These are phyloP conservation scores for Albugo laibachii DNA, from an alignment of 352 stramenopile species.

Conservation along the genomic window DNA sequence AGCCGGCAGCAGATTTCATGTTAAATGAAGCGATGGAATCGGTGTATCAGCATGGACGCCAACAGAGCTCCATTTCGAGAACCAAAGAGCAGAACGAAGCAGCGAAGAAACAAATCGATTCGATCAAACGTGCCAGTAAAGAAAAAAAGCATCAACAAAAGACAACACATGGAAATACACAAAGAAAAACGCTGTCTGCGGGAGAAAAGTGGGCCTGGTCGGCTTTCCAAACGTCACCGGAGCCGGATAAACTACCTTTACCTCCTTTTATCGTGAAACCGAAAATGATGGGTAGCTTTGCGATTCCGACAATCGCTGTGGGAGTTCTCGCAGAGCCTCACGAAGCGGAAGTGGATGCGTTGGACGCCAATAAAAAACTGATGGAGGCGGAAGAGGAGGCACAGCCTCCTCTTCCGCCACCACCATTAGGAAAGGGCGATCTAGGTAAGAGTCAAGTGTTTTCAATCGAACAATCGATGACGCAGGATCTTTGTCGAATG, in stretches of 20 bases:
- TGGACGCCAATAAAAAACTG: conserved; percentile 2
- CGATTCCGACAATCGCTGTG: neutral
- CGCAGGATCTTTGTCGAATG: conserved; percentile 53
- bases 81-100: too few relatives aligned
- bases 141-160: conserved; percentile 8
- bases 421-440: conserved; percentile 1
- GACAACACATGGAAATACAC: conserved; percentile 6
- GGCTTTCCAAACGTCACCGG: conserved; percentile 62
- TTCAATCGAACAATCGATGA: conserved; percentile 55
- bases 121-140: conserved; percentile 24
- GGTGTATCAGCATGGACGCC: too few relatives aligned
- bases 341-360: too few relatives aligned
- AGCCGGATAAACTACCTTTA: conserved; percentile 45
- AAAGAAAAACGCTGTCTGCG: conserved; percentile 25
- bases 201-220: conserved; percentile 68
- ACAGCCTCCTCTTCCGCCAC: conserved; percentile 13
- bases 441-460: conserved; percentile 4
- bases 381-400: neutral
- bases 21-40: conserved; percentile 7
- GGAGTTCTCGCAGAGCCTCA: too few relatives aligned
- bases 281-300: neutral
- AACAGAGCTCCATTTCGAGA: too few relatives aligned
- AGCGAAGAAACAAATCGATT: conserved; percentile 15
- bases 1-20: neutral
- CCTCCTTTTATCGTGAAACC: conserved; percentile 34